Evolutionary conservation across 768 basidiomycete genomes (phyloP), one percentile per base, ranked within the genome.

Genomic region (Russula emetica): DNA sequence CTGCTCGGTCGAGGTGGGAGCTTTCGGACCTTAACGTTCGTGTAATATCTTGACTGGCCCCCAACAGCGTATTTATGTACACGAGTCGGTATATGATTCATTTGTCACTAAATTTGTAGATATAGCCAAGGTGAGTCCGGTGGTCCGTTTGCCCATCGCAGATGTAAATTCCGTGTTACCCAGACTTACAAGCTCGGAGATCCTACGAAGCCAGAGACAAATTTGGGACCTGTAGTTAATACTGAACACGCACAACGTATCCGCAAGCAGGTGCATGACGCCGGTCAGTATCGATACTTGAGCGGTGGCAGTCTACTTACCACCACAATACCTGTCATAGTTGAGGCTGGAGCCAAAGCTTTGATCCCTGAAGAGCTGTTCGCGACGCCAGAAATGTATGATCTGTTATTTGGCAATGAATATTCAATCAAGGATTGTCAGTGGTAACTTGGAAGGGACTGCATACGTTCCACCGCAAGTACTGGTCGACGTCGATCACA

Each of bases 391-490:
- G 82, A 85, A 72, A 76, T 77, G 90, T 92, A 70, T 73, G 83
- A 75, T 3, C n/a, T 10, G 36, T 51, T 24, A 6, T 30, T 30
- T 13, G 18, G n/a, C 26, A 24, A 32, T 49, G 44, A 49, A 26
- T 10, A 16, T 38, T 50, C 64, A 32, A 67, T 20, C 28, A 16
- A 49, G 14, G 20, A 14, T 30, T 18, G 8, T 32, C 55, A 65
- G 62, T 28, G n/a, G 53, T 20, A 57, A 54, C 28, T 16, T 58
- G 51, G 51, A 62, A 44, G 92, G 87, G 2, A 90, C 90, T 0
- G 82, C 94, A 1, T 94, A 87, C 69, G 92, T 99, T 55, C 92
- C 87, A 0, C 97, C 97, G 0, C 92, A 94, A 72, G 92, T 98
- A 3, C 76, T 98, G 40, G 80, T 94, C 36, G 80, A 97, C 66